phyloP scores from a whole-genome alignment of 306 rosid species.

The Cercis canadensis region DNA sequence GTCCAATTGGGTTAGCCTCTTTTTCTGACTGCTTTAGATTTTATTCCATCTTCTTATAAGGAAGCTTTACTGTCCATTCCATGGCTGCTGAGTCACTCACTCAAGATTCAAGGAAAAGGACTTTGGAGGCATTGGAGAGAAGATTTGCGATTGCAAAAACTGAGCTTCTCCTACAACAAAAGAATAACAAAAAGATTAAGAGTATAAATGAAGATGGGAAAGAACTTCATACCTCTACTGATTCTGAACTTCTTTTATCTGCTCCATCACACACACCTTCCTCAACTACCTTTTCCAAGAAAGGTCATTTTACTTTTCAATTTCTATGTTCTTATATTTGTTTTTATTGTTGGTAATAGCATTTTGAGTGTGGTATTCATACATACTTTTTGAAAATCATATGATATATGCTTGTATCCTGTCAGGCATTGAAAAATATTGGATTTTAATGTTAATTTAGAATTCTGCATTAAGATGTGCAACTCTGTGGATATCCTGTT shows the following conservation, averaged over 20 bases:
- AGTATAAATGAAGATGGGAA: slow-evolving; percentile 30
- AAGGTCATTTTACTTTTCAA: slow-evolving; percentile 48
- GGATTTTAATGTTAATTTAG: slow-evolving; percentile 5
- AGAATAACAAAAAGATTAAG: slow-evolving; percentile 39
- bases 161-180: slow-evolving; percentile 57
- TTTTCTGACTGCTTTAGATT: too few relatives aligned
- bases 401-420: not conserved
- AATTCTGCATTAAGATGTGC: not conserved
- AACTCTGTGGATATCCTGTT: not conserved
- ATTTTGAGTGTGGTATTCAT: not conserved
- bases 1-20: too few relatives aligned
- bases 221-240: slow-evolving; percentile 4
- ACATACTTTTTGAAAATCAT: not conserved
- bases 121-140: slow-evolving; percentile 81
- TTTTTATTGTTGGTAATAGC: slow-evolving; percentile 2
- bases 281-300: slow-evolving; percentile 35
- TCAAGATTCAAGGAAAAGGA: slow-evolving; percentile 67
- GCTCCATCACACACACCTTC: slow-evolving; percentile 34
- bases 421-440: not conserved
- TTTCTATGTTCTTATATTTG: not conserved
- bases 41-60: too few relatives aligned
- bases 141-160: slow-evolving; percentile 70
- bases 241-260: slow-evolving; percentile 30
- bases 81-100: slow-evolving; percentile 54
- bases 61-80: not conserved